Percentiles rank a stretch among this genome's conserved stretches.
phyloP scores from a whole-genome alignment of 108 stramenopile genomes.

The Cyclotella baltica region DNA sequence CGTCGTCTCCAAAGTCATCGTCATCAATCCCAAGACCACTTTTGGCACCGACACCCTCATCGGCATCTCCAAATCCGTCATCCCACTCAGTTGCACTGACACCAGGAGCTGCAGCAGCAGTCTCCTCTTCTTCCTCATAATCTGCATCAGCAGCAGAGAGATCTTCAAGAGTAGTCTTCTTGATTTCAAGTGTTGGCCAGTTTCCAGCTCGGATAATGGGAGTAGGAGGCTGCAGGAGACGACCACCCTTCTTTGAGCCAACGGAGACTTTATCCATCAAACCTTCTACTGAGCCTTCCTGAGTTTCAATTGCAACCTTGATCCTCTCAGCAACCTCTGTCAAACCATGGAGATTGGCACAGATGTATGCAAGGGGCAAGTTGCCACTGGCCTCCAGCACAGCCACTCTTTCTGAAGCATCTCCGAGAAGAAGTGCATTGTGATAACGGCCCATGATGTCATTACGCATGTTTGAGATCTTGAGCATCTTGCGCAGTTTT shows the following conservation, averaged over 20 bases:
- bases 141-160: conserved; percentile 66
- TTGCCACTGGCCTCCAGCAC: conserved; percentile 96
- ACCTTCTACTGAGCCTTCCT: conserved; percentile 80
- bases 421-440: conserved; percentile 96
- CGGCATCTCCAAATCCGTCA: conserved; percentile 57
- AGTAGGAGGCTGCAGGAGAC: conserved; percentile 96
- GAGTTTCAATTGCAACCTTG: conserved; percentile 89
- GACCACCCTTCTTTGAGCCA: conserved; percentile 56
- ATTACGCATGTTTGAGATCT: conserved; percentile 95
- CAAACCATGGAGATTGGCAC: conserved; percentile 92
- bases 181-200: conserved; percentile 94
- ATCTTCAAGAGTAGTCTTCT: conserved; percentile 89
- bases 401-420: conserved; percentile 92
- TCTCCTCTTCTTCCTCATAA: conserved; percentile 71
- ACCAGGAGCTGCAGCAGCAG: conserved; percentile 36
- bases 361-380: conserved; percentile 92
- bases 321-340: conserved; percentile 93
- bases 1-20: conserved; percentile 78
- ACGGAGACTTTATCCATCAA: conserved; percentile 73
- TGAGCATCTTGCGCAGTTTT: conserved; percentile 97
- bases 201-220: conserved; percentile 92
- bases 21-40: conserved; percentile 61
- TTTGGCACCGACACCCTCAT: conserved; percentile 59
- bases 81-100: conserved; percentile 57
- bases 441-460: conserved; percentile 98